A percentile compares a stretch with the other conserved stretches of the same genome.
phyloP scores from a whole-genome alignment of 805 yeast genomes.

The Candida tallmaniae region DNA sequence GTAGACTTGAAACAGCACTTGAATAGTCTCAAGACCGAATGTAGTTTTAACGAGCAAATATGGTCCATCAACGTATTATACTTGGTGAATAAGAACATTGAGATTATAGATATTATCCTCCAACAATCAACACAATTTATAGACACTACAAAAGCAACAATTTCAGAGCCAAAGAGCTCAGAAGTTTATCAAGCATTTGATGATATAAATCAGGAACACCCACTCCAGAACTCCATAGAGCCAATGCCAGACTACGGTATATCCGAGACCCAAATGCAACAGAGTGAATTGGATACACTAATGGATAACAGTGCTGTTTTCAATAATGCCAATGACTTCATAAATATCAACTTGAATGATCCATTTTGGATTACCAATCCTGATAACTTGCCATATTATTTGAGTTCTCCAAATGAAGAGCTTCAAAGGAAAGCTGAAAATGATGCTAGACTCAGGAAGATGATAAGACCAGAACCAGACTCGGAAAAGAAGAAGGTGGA shows the following conservation, averaged over 20 bases:
- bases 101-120: slow-evolving; percentile 21
- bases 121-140: neutral
- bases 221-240: neutral
- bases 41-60: slow-evolving; percentile 18
- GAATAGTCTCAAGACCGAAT: slow-evolving; percentile 20
- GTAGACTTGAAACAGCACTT: slow-evolving; percentile 19
- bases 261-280: neutral
- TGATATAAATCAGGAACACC: neutral
- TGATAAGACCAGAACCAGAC: neutral
- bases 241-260: neutral
- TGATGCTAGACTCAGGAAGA: slow-evolving; percentile 5
- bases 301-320: slow-evolving; percentile 9
- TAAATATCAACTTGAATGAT: slow-evolving; percentile 29
- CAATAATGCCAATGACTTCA: slow-evolving; percentile 39
- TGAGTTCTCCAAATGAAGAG: slow-evolving; percentile 26
- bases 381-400: slow-evolving; percentile 37
- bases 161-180: too few species aligned
- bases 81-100: slow-evolving; percentile 26
- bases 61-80: slow-evolving; percentile 34
- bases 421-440: slow-evolving; percentile 7
- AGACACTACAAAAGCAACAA: neutral
- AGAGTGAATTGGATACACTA: slow-evolving; percentile 1
- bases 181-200: neutral
- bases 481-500: too few species aligned
- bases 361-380: slow-evolving; percentile 53